Evolutionary conservation across 2,329 filamentous ascomycete species (phyloP).

Genomic region (Paracorniculantispora psalliotae): DNA sequence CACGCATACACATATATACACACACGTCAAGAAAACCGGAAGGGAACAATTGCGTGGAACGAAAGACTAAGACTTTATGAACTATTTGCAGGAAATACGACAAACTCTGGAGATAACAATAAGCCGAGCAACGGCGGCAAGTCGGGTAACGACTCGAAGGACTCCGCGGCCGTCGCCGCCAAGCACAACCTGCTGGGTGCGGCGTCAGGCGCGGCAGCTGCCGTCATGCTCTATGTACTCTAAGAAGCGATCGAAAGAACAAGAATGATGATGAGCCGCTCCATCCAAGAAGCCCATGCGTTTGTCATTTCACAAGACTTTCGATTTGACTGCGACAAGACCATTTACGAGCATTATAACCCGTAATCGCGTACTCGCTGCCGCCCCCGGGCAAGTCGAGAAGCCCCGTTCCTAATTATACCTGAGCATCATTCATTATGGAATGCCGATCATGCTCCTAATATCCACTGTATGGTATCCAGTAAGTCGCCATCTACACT

Average conservation of each 20-base stretch:
- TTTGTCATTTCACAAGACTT: not conserved
- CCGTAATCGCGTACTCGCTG: slow-evolving; percentile 4
- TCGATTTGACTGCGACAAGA: not conserved
- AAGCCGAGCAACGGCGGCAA: slow-evolving; percentile 1
- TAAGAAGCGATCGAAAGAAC: slow-evolving; percentile 8
- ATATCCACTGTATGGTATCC: not conserved
- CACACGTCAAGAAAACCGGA: not conserved
- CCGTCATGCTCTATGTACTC: slow-evolving; percentile 8
- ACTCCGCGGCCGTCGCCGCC: not conserved
- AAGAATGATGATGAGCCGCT: not conserved
- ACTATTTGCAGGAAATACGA: slow-evolving; percentile 5
- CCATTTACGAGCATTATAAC: not conserved
- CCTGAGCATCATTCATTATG: not conserved
- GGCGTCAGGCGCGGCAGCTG: slow-evolving; percentile 2
- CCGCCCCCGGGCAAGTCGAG: not conserved
- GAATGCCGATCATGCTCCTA: not conserved
- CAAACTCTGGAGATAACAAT: not conserved
- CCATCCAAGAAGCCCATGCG: slow-evolving; percentile 4
- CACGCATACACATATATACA: not conserved
- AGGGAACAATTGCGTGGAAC: not conserved
- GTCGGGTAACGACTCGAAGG: not conserved
- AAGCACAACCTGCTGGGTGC: slow-evolving; percentile 1
- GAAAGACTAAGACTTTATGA: slow-evolving; percentile 13
- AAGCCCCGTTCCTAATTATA: not conserved
- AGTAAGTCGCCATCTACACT: slow-evolving; percentile 28